Percentiles rank a stretch among this genome's conserved stretches.
Conservation (phyloP, 169 alveolate species). For the Plasmodium vinckei region DNA sequence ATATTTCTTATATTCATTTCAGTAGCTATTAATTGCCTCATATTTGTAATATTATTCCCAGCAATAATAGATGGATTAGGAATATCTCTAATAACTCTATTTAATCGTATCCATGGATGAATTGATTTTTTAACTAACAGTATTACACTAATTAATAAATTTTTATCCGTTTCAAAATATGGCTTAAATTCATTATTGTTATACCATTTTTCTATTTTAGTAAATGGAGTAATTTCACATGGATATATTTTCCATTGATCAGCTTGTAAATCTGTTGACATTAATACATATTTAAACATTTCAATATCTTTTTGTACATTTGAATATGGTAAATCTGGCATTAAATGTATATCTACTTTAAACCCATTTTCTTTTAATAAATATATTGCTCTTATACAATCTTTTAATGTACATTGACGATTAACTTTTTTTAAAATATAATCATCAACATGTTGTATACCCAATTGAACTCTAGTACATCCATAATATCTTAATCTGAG, state of each 20-base stretch:
- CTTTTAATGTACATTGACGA: slow-evolving; percentile 87
- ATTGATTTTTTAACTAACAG: slow-evolving; percentile 91
- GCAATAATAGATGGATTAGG: slow-evolving; percentile 95
- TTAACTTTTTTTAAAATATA: slow-evolving; percentile 87
- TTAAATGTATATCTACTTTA: slow-evolving; percentile 95
- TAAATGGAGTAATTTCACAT: slow-evolving; percentile 95
- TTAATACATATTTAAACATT: slow-evolving; percentile 90
- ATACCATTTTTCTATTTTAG: slow-evolving; percentile 91
- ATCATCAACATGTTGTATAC: slow-evolving; percentile 95
- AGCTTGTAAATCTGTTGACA: slow-evolving; percentile 91
- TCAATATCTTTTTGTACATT: slow-evolving; percentile 88
- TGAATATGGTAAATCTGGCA: slow-evolving; percentile 95
- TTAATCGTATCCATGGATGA: slow-evolving; percentile 95
- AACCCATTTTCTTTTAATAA: slow-evolving; percentile 93
- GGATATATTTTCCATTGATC: slow-evolving; percentile 97
- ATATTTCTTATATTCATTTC: slow-evolving; percentile 87
- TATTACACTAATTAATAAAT: slow-evolving; percentile 82
- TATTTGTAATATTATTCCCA: slow-evolving; percentile 93
- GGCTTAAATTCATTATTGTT: slow-evolving; percentile 90
- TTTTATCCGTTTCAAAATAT: slow-evolving; percentile 91
- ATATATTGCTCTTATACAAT: slow-evolving; percentile 89
- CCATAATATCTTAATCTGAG: slow-evolving; percentile 89
- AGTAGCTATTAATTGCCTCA: slow-evolving; percentile 90
- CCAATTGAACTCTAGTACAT: slow-evolving; percentile 95
- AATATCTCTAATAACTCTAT: slow-evolving; percentile 94